Base-by-base conservation (phyloP, 257 asterid species). In the Agastache rugosa region DNA sequence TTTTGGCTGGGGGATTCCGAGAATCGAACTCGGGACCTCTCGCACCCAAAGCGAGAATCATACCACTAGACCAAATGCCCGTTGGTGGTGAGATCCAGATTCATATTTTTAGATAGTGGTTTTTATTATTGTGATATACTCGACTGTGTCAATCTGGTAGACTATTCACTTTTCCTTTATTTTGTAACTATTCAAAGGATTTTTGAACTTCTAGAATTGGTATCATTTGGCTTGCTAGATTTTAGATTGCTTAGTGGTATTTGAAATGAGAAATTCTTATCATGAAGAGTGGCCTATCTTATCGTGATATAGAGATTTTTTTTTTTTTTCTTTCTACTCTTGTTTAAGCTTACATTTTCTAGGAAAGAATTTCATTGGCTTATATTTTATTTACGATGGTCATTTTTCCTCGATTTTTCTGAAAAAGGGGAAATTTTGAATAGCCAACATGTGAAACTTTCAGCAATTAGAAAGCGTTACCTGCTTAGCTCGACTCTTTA, bases 51-150 rank as follows among this genome's bases (percentile, higher is more conserved):
- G 93, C 86, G 86, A 85, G 95, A 90, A 90, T 90, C 90, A 87
- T 92, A 88, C 90, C 93, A 88, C 97, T 86, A 92, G 96, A 87
- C 94, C 97, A 87, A 87, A 87, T 87, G 90, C 93, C 91, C 92
- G 1, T 10, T 63, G 34, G 22, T 60, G 23, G 35, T 60, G 42
- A 34, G 41, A 29, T 29, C 3, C 45, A 60, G 44, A 25, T 60
- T 8, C 16, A 8, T 60, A 14, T 2, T 58, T 5, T 29, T 60
- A 31, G 45, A 60, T 31, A 60, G 14, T 27, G 34, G 61, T 54
- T 8, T 6, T 53, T 11, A 3, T 19, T 53, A 20, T 8, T 45
- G 8, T 55, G 35, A 6, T 25, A 25, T 58, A 12, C 11, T 58
- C 17, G 2, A 23, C 39, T 17, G 23, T 2, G 4, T 7, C 25